These are phyloP conservation scores for Lophiotrema nucula DNA, from an alignment of 495 filamentous ascomycete genomes.

Conservation along the genomic window DNA sequence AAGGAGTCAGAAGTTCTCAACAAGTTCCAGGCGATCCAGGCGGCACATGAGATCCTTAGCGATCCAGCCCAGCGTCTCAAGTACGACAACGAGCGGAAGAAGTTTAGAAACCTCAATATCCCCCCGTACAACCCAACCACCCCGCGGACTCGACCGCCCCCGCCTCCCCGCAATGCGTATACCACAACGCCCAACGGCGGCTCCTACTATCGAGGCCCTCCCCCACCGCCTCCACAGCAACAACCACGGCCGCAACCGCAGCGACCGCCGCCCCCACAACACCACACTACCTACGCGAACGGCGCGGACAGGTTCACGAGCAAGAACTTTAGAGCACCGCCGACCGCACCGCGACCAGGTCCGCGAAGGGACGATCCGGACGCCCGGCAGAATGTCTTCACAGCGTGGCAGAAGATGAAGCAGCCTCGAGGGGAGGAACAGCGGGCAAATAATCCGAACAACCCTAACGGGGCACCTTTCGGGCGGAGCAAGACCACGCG, in stretches of 20 bases:
- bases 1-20: conserved; percentile 72
- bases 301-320: conserved; percentile 41
- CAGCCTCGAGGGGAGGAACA: conserved; percentile 8
- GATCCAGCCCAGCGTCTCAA: conserved; percentile 65
- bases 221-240: conserved; percentile 13
- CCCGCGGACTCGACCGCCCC: conserved; percentile 31
- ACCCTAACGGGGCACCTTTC: conserved; percentile 42
- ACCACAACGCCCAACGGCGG: conserved; percentile 39
- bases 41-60: conserved; percentile 77
- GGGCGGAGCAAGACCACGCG: conserved; percentile 46
- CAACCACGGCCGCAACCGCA: conserved; percentile 39
- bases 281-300: conserved; percentile 18
- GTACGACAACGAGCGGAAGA: conserved; percentile 70
- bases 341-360: conserved; percentile 29
- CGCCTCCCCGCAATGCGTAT: conserved; percentile 42
- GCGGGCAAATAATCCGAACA: conserved; percentile 30
- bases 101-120: conserved; percentile 30
- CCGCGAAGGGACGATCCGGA: conserved; percentile 54
- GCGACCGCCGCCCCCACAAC: conserved; percentile 37
- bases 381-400: conserved; percentile 56
- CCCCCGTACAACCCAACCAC: conserved; percentile 24
- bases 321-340: conserved; percentile 38
- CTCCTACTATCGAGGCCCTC: conserved; percentile 48
- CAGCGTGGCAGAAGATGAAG: conserved; percentile 71
- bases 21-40: conserved; percentile 81